Conservation (phyloP, 345 rosid species). For the rapeseed (Brassica napus) region DNA sequence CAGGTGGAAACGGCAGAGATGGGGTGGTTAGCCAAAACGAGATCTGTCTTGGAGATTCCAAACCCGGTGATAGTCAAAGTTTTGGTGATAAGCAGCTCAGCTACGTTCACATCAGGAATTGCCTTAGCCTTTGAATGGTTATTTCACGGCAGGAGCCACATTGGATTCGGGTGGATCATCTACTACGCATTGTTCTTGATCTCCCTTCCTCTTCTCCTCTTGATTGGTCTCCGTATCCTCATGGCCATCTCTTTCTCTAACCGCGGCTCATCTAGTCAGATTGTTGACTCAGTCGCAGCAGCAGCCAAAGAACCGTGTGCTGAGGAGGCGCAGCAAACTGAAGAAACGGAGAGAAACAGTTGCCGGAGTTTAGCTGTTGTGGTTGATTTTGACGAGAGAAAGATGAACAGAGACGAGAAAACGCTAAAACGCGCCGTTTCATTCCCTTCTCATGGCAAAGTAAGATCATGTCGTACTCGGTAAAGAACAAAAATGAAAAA, state of each 20-base stretch:
- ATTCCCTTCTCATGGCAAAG: conserved; percentile 27
- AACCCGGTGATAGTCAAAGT: conserved; percentile 31
- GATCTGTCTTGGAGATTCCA: conserved; percentile 1
- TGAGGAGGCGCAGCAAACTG: neutral
- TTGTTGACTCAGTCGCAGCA: conserved; percentile 3
- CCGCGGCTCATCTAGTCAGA: conserved; percentile 3
- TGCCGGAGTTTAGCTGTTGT: conserved; percentile 29
- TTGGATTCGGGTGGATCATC: conserved; percentile 31
- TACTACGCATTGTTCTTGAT: conserved; percentile 31
- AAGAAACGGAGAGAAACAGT: conserved; percentile 7
- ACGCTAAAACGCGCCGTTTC: conserved; percentile 26
- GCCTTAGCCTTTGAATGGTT: conserved; percentile 37
- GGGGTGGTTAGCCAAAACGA: neutral
- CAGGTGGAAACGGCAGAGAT: neutral
- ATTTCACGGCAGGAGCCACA: conserved; percentile 30
- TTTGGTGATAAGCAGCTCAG: conserved; percentile 19
- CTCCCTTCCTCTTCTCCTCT: conserved; percentile 24
- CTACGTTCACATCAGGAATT: conserved; percentile 31
- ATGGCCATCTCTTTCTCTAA: conserved; percentile 2
- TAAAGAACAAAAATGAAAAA: neutral
- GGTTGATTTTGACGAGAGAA: conserved; percentile 7
- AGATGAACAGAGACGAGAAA: neutral
- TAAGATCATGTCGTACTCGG: conserved; percentile 30
- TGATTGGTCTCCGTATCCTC: conserved; percentile 15
- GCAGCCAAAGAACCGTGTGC: neutral